Evolutionary conservation across 805 yeast genomes (phyloP).

Genomic region (Pichia paraexigua): DNA sequence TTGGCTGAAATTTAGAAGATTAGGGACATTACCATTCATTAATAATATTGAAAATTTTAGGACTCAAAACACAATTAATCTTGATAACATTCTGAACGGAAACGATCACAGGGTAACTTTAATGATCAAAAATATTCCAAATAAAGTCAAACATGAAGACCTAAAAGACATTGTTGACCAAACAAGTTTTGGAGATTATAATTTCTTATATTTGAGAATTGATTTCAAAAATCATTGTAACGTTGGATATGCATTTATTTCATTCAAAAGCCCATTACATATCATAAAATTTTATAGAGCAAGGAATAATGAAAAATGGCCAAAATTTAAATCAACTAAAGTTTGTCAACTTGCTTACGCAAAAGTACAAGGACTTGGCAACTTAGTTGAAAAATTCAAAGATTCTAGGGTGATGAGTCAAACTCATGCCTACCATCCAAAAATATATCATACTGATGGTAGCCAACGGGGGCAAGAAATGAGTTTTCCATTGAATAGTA

Average conservation of each 20-base stretch:
- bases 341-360: conserved; percentile 46
- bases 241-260: conserved; percentile 49
- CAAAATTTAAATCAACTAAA: conserved; percentile 40
- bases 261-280: conserved; percentile 36
- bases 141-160: conserved; percentile 38
- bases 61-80: conserved; percentile 31
- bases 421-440: conserved; percentile 40
- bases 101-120: conserved; percentile 39
- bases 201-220: conserved; percentile 39
- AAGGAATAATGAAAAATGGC: conserved; percentile 42
- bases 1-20: conserved; percentile 18
- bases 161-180: conserved; percentile 39
- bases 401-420: conserved; percentile 41
- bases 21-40: conserved; percentile 19
- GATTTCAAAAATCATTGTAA: conserved; percentile 47
- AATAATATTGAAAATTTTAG: conserved; percentile 20
- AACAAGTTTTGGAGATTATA: conserved; percentile 33
- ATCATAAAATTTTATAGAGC: conserved; percentile 38
- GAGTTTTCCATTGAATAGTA: conserved; percentile 33
- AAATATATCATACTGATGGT: conserved; percentile 39
- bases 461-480: conserved; percentile 34
- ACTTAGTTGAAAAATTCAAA: conserved; percentile 40
- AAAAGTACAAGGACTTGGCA: conserved; percentile 40
- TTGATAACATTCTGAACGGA: conserved; percentile 33
- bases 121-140: conserved; percentile 49